Base-by-base conservation (phyloP, 78 protist species). In the Ministeria vibrans region DNA sequence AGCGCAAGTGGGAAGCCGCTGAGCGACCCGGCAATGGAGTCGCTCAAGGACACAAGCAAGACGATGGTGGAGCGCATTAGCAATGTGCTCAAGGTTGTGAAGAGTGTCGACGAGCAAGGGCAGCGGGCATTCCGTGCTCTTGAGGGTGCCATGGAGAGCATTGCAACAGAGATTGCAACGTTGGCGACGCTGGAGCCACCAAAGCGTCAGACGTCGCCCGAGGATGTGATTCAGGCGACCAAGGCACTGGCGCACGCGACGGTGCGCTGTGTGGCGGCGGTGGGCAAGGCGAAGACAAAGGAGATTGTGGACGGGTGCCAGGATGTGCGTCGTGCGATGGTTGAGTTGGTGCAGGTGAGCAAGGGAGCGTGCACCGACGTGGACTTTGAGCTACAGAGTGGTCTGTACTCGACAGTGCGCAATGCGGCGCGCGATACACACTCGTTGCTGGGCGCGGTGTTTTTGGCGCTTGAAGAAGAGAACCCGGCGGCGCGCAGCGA, bases 141-240 rank as follows among this genome's bases (percentile, higher is more conserved):
- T 13, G 76, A 79, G 51, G 18, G 64, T 28, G 75, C 83, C 25
- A 34, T 30, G 51, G 68, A 45, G 70, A 76, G 66, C 69, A 66
- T 79, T 28, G 46, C 3, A 42, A 9, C 1, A 39, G 75, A 64
- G 73, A 22, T 77, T 55, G 25, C 7, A 18, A 13, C 44, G 45
- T 46, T 77, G 15, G 73, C 38, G 32, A 39, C 64, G 42, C 11
- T 20, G 53, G 79, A 51, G 30, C 41, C 42, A 66, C 18, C 66
- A 20, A 59, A 62, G 59, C 27, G 53, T 11, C 30, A 9, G 36
- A 72, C 81, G n/a, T 22, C 69, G 18, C 81, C 81, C 41, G 81
- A 61, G 73, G 49, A 77, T 4, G 38, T 78, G 28, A 64, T 64
- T 2, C 4, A 1, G 25, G n/a, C n/a, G 18, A 69, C 76, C 64